Percentiles rank a stretch among this genome's conserved stretches.
phyloP scores from a whole-genome alignment of 805 yeast genomes.

The Starmerella asiatica region DNA sequence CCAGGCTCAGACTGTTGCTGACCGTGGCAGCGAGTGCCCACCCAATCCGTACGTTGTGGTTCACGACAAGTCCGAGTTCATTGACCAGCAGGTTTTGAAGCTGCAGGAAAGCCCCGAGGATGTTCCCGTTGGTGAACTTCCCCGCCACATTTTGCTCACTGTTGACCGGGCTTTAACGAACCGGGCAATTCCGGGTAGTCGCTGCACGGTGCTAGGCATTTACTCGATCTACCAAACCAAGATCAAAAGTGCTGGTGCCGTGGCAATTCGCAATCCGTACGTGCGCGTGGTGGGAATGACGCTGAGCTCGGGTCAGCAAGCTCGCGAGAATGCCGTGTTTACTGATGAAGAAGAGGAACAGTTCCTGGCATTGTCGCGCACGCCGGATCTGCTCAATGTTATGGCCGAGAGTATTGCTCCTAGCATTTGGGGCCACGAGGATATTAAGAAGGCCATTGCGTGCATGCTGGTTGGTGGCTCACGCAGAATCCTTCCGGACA shows the following conservation, averaged over 20 bases:
- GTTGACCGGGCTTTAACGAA: slow-evolving; percentile 85
- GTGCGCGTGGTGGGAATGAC: slow-evolving; percentile 75
- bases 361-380: slow-evolving; percentile 63
- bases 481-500: slow-evolving; percentile 82
- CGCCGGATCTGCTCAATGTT: slow-evolving; percentile 74
- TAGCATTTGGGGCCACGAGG: slow-evolving; percentile 84
- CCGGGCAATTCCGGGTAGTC: slow-evolving; percentile 84
- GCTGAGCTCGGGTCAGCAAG: slow-evolving; percentile 62
- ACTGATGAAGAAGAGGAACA: slow-evolving; percentile 92
- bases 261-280: slow-evolving; percentile 89
- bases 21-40: slow-evolving; percentile 52
- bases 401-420: slow-evolving; percentile 88
- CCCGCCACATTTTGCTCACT: slow-evolving; percentile 76
- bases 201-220: slow-evolving; percentile 84
- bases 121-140: slow-evolving; percentile 99
- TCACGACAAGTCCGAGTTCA: slow-evolving; percentile 85
- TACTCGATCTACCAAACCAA: slow-evolving; percentile 80
- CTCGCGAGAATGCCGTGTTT: slow-evolving; percentile 49
- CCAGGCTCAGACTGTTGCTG: slow-evolving; percentile 39
- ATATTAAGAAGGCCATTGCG: slow-evolving; percentile 84
- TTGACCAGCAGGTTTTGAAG: slow-evolving; percentile 88
- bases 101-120: slow-evolving; percentile 95
- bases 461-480: slow-evolving; percentile 92
- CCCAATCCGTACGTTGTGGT: slow-evolving; percentile 85
- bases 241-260: slow-evolving; percentile 39